These are phyloP conservation scores for Puccinia triticina DNA, from an alignment of 1,284 basidiomycete genomes.

Conservation along the genomic window DNA sequence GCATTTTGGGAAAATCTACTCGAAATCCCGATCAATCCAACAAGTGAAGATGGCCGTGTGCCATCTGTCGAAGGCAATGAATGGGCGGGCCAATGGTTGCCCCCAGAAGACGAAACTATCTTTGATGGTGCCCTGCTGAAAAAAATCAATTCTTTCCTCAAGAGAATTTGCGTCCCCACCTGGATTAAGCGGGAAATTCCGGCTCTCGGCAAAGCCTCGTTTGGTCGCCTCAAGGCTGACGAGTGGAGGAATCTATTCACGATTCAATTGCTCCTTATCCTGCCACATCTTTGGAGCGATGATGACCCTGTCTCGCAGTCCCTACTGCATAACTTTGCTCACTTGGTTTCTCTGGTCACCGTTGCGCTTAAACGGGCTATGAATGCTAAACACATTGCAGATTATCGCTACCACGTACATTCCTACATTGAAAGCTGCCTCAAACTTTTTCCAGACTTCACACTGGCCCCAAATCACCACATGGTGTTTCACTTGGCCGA, in stretches of 20 bases:
- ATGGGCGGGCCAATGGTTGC: constrained; percentile 17
- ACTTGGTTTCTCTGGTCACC: constrained; percentile 36
- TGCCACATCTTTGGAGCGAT: constrained; percentile 20
- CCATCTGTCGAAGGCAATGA: no score
- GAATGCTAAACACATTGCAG: background rate
- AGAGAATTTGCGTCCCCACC: constrained; percentile 5
- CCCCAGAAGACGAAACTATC: background rate
- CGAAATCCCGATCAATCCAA: no score
- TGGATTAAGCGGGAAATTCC: constrained; percentile 34
- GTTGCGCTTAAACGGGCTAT: constrained; percentile 6
- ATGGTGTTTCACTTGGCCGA: constrained; percentile 35
- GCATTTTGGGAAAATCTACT: no score
- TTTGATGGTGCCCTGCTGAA: background rate
- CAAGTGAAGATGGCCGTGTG: no score
- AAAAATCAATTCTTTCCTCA: constrained; percentile 6
- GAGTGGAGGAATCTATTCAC: constrained; percentile 41
- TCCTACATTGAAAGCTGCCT: constrained; percentile 25
- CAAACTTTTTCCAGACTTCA: background rate
- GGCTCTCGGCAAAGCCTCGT: constrained; percentile 35
- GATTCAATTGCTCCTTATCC: constrained; percentile 14
- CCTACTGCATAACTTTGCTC: no score
- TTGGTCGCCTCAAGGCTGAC: constrained; percentile 34
- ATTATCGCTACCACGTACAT: constrained; percentile 20
- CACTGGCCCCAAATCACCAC: constrained; percentile 30
- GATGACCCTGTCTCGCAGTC: constrained; percentile 27